phyloP scores from a whole-genome alignment of 495 filamentous ascomycete species.

The Choiromyces venosus region DNA sequence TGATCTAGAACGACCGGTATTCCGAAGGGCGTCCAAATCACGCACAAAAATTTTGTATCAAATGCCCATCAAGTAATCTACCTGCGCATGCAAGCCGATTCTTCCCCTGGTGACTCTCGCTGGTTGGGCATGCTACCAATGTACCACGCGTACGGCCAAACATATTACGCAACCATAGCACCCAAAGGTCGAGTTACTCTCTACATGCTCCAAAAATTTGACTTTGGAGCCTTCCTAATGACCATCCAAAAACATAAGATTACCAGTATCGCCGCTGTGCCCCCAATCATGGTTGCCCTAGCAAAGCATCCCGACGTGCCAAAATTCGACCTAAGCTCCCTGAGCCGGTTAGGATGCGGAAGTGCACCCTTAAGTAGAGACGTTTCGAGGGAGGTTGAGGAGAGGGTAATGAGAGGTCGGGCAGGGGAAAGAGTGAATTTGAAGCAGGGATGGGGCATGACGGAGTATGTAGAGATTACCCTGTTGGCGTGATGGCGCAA shows the following conservation, averaged over 20 bases:
- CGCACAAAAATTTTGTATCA: constrained; percentile 65
- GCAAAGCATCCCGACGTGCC: constrained; percentile 62
- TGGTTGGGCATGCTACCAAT: constrained; percentile 62
- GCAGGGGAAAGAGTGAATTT: constrained; percentile 59
- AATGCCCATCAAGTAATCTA: constrained; percentile 56
- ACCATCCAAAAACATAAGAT: constrained; percentile 64
- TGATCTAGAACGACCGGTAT: constrained; percentile 69
- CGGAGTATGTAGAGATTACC: constrained; percentile 51
- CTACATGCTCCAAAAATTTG: constrained; percentile 50
- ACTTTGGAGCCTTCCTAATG: constrained; percentile 64
- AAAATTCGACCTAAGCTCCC: constrained; percentile 63
- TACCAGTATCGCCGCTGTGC: constrained; percentile 57
- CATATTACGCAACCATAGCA: constrained; percentile 46
- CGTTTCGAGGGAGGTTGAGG: constrained; percentile 42
- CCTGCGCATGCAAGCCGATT: constrained; percentile 44
- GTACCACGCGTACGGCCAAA: constrained; percentile 65
- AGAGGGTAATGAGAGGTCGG: constrained; percentile 60
- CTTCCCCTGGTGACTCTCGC: constrained; percentile 39
- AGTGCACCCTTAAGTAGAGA: constrained; percentile 55
- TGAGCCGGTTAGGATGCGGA: constrained; percentile 56
- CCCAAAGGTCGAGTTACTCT: constrained; percentile 29
- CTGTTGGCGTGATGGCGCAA: constrained; percentile 14
- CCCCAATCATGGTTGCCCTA: constrained; percentile 66
- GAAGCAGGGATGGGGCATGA: constrained; percentile 84
- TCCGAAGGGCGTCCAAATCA: constrained; percentile 77